Evolutionary conservation across 1,284 basidiomycete species (phyloP), one percentile per base, ranked within the genome.

Genomic region (Puccinia polysora): DNA sequence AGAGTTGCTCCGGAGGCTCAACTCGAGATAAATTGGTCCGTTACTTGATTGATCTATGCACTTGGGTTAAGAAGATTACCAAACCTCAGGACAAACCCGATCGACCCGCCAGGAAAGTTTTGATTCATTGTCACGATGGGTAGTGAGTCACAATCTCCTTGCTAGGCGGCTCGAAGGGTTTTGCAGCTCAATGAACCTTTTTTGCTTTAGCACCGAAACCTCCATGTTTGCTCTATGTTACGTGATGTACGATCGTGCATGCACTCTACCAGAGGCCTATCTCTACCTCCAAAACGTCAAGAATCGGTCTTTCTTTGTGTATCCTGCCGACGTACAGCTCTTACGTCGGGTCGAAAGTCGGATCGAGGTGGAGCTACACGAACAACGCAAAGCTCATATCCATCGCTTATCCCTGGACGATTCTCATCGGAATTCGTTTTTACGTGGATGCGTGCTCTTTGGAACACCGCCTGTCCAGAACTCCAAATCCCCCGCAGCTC

Each of bases 221-320:
- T 90, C 89, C 43, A 86, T 95, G 15, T 85, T 94, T 60, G 94
- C 91, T 15, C 83, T 97, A 56, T 86, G 86, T 75, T 86, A 95
- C 76, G 82, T 97, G 75, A 97, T 98, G 94, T 86, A 88, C 45
- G 82, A 88, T 59, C 86, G 80, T 79, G 83, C 75, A 77, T 88
- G 80, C 36, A 79, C 83, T 56, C 84, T 97, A 12, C 89, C 93
- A 3, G 90, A 94, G 78, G 94, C 93, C 18, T 97, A 79, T 84
- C 84, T 82, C 84, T 89, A 84, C 82, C 85, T 82, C 78, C 91
- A 88, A 86, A 75, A 89, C 83, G 79, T 80, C 2, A 80, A 81
- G 47, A 79, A 83, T 34, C 80, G 85, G 40, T 83, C 82, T n/a
- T 98, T 98, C 83, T 97, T 96, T 77, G 90, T 97, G 62, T 97